phyloP scores from a whole-genome alignment of 257 asterid genomes.

The Solanum verrucosum region DNA sequence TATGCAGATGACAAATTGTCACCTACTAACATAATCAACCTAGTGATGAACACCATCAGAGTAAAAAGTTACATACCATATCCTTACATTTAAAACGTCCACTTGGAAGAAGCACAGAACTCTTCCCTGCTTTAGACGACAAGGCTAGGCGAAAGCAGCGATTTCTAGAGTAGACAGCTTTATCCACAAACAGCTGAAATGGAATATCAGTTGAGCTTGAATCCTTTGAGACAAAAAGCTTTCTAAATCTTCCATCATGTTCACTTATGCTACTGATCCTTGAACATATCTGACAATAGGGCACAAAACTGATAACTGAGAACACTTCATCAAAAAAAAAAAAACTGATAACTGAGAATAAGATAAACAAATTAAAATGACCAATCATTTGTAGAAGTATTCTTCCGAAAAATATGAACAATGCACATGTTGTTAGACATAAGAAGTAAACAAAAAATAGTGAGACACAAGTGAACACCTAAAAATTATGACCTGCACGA shows the following conservation, averaged over 20 bases:
- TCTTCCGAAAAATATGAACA: neutral
- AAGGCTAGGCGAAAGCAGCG: constrained; percentile 91
- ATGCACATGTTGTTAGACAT: neutral
- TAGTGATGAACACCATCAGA: neutral
- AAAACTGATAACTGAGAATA: neutral
- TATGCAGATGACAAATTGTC: neutral
- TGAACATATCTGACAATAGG: constrained; percentile 58
- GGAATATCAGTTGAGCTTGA: constrained; percentile 37
- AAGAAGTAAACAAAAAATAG: neutral
- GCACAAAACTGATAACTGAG: neutral
- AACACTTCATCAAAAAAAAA: neutral
- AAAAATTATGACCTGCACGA: neutral
- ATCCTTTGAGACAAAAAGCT: constrained; percentile 58
- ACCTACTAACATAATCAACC: neutral
- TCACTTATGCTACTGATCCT: constrained; percentile 52
- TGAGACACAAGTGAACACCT: neutral
- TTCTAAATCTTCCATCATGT: constrained; percentile 45
- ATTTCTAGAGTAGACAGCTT: constrained; percentile 91
- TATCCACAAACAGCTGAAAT: constrained; percentile 66
- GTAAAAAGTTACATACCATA: constrained; percentile 47
- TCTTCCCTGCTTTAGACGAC: constrained; percentile 94
- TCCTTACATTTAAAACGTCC: constrained; percentile 84
- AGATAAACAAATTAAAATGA: neutral
- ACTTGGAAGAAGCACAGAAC: constrained; percentile 70
- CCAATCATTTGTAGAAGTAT: neutral